Conservation (phyloP, 257 asterid species). For the Avicennia marina region DNA sequence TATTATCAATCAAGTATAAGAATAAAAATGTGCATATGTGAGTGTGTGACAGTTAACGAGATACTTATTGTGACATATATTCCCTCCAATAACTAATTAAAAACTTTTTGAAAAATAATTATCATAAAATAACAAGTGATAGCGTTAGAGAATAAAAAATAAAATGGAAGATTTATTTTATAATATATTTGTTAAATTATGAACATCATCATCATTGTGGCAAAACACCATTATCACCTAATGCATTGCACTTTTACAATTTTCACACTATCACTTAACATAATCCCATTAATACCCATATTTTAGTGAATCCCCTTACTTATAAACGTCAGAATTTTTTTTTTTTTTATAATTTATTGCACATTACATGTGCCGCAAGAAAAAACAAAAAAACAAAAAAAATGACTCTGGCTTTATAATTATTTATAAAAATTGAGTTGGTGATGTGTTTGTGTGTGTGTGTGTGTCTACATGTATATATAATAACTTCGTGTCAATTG, state of each 20-base stretch:
- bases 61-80: not conserved
- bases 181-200: too few relatives aligned
- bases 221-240: too few relatives aligned
- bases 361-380: too few relatives aligned
- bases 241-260: too few relatives aligned
- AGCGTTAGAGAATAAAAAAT: too few relatives aligned
- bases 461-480: too few relatives aligned
- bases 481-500: slow-evolving; percentile 18
- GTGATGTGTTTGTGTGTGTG: not conserved
- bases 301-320: not conserved
- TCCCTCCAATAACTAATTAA: not conserved
- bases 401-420: not conserved
- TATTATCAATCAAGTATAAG: not conserved
- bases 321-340: too few relatives aligned
- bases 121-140: not conserved
- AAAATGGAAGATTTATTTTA: not conserved
- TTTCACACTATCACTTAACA: too few relatives aligned
- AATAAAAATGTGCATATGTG: not conserved
- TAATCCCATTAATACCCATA: not conserved
- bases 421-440: not conserved
- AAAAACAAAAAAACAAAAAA: too few relatives aligned
- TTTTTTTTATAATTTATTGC: too few relatives aligned
- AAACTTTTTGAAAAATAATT: too few relatives aligned
- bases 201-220: too few relatives aligned
- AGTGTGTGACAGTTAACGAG: slow-evolving; percentile 3